Conservation (phyloP, 345 rosid species). For the Populus ilicifolia region DNA sequence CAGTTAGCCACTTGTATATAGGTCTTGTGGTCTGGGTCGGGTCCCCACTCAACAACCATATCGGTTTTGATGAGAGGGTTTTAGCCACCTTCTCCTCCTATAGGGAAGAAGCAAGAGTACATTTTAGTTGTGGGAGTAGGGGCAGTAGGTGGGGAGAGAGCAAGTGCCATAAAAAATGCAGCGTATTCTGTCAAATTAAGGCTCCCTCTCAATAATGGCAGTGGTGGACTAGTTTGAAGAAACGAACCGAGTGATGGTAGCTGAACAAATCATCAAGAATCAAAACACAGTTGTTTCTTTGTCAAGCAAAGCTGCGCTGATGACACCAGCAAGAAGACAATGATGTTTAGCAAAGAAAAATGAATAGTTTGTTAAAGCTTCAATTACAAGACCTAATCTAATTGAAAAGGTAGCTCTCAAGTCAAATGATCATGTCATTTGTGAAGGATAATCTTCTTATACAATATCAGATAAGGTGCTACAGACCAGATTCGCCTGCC, state of each 20-base stretch:
- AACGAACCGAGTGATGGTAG: slow-evolving; percentile 19
- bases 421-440: slow-evolving; percentile 14
- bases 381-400: slow-evolving; percentile 18
- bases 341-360: slow-evolving; percentile 2
- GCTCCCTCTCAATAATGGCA: neutral
- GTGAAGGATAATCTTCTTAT: neutral
- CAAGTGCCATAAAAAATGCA: slow-evolving; percentile 1
- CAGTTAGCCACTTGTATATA: neutral
- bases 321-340: neutral
- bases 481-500: neutral
- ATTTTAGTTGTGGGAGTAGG: slow-evolving; percentile 7
- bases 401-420: neutral
- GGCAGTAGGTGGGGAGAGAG: neutral
- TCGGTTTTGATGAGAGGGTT: neutral
- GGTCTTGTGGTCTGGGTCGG: neutral
- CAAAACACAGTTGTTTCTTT: slow-evolving; percentile 11
- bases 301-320: slow-evolving; percentile 28
- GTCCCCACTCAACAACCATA: slow-evolving; percentile 4
- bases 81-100: slow-evolving; percentile 7
- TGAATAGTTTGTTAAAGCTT: slow-evolving; percentile 29
- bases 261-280: slow-evolving; percentile 21
- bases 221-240: neutral
- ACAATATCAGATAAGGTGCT: neutral
- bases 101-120: slow-evolving; percentile 7
- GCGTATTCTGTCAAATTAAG: slow-evolving; percentile 6